Conservation (phyloP, 2,329 filamentous ascomycete genomes). For the Coniella lustricola region DNA sequence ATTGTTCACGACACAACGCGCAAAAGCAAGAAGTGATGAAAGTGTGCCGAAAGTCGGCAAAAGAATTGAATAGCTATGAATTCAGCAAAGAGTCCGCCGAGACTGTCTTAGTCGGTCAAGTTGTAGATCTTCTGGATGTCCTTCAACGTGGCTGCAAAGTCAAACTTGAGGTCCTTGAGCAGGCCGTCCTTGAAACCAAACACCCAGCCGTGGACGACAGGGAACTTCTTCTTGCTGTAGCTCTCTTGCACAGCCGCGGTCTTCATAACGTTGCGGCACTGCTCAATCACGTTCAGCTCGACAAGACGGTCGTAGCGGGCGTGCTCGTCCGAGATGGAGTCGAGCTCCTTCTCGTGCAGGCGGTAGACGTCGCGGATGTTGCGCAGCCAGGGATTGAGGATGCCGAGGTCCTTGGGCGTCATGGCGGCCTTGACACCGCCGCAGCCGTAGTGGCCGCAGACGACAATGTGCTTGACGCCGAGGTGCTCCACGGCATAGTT, state of each 20-base stretch:
- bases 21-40: no score
- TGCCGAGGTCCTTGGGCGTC: constrained; percentile 61
- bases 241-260: constrained; percentile 72
- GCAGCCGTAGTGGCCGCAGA: constrained; percentile 74
- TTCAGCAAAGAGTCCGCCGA: no score
- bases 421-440: constrained; percentile 70
- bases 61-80: neutral
- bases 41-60: no score
- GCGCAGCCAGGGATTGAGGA: constrained; percentile 67
- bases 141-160: constrained; percentile 44
- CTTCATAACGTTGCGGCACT: constrained; percentile 72
- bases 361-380: constrained; percentile 71
- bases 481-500: constrained; percentile 80
- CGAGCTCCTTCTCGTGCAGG: constrained; percentile 63
- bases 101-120: constrained; percentile 28
- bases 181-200: constrained; percentile 63
- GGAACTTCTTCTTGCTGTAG: constrained; percentile 55
- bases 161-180: constrained; percentile 52
- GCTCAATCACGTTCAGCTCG: constrained; percentile 75
- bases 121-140: constrained; percentile 56
- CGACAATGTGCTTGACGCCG: constrained; percentile 72
- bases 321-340: constrained; percentile 50
- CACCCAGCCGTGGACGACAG: constrained; percentile 68
- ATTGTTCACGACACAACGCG: no score
- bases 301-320: constrained; percentile 64